Evolutionary conservation across 2,329 filamentous ascomycete species (phyloP).

Genomic region (Xylariales sp.): DNA sequence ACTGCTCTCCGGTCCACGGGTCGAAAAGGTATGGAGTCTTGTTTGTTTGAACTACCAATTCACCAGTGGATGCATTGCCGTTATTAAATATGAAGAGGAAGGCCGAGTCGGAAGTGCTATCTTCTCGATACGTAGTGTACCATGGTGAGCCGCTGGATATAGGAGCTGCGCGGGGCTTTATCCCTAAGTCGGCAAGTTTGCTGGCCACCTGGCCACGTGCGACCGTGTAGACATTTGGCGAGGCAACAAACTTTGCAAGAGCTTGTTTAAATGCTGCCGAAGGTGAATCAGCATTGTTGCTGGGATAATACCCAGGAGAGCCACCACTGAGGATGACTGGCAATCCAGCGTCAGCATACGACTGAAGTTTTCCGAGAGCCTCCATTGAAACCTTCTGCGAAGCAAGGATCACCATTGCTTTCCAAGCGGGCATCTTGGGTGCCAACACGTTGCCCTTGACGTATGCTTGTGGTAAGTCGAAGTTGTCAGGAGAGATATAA

Average conservation of each 20-base stretch:
- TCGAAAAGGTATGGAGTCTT: neutral
- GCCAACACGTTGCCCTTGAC: neutral
- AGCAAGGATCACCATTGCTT: neutral
- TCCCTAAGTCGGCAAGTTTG: no score
- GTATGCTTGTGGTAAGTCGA: neutral
- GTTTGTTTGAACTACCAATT: neutral
- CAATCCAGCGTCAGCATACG: neutral
- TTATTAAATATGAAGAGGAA: neutral
- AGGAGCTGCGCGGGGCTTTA: no score
- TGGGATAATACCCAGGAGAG: neutral
- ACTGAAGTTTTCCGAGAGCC: neutral
- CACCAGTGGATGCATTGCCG: neutral
- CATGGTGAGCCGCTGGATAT: no score
- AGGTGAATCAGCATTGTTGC: neutral
- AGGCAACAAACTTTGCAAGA: neutral
- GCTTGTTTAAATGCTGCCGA: neutral
- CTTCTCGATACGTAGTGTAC: no score
- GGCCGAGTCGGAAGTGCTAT: neutral
- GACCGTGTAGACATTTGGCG: no score
- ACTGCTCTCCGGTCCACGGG: neutral
- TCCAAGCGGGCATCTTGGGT: neutral
- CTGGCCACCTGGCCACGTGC: no score
- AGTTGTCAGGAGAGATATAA: neutral
- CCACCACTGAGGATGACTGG: neutral
- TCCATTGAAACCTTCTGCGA: neutral